These are phyloP conservation scores for Aspergillus quadricinctus DNA, from an alignment of 2,329 filamentous ascomycete species.

Conservation along the genomic window DNA sequence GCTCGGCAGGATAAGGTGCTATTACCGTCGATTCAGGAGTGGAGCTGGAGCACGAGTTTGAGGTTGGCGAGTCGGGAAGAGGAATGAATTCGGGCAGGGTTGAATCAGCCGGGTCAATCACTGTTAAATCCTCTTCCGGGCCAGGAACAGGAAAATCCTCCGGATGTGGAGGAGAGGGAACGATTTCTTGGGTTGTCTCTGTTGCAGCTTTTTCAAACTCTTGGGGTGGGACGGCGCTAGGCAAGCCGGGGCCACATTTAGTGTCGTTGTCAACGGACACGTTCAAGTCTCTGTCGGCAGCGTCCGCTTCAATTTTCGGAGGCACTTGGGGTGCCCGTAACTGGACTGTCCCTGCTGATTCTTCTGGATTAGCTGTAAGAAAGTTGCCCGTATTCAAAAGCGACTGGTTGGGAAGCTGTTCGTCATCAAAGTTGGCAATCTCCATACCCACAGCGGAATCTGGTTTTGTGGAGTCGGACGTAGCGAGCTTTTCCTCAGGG, in stretches of 20 bases:
- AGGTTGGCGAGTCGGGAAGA: constrained; percentile 15
- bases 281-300: constrained; percentile 20
- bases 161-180: constrained; percentile 15
- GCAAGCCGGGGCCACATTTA: constrained; percentile 26
- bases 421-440: constrained; percentile 13
- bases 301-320: constrained; percentile 23
- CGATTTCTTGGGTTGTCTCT: constrained; percentile 15
- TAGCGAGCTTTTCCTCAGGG: constrained; percentile 2
- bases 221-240: constrained; percentile 30
- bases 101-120: constrained; percentile 12
- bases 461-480: constrained; percentile 15
- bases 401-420: constrained; percentile 13
- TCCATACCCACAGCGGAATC: constrained; percentile 21
- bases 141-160: constrained; percentile 12
- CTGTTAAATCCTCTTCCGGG: constrained; percentile 14
- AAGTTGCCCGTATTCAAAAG: constrained; percentile 10
- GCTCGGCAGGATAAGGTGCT: constrained; percentile 16
- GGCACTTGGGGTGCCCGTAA: constrained; percentile 14
- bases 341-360: constrained; percentile 11
- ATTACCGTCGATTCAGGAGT: constrained; percentile 17
- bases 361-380: constrained; percentile 9
- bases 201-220: constrained; percentile 20
- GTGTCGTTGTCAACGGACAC: constrained; percentile 18
- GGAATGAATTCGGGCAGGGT: constrained; percentile 7
- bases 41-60: constrained; percentile 12